Evolutionary conservation across 2,329 filamentous ascomycete species (phyloP), one percentile per base, ranked within the genome.

Genomic region (Chalaropsis thielavioides): DNA sequence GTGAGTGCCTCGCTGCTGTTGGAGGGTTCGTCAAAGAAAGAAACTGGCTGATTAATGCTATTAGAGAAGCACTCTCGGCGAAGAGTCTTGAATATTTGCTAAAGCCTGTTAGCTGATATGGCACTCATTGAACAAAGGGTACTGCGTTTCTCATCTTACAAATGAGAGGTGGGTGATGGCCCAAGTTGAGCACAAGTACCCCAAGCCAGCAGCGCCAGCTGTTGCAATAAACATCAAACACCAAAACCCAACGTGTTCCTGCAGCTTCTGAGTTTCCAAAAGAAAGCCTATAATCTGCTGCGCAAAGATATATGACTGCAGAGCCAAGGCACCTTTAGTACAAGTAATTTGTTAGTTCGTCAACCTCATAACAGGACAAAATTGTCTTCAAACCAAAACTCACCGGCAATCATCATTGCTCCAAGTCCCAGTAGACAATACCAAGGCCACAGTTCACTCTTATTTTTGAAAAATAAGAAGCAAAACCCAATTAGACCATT

Each of bases 181-280:
- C 70, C 70, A 73, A 3, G 70, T 70, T 5, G 69, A 66, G 1
- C 64, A 65, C 1, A 73, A 67, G 61, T 72, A 74, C 0, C 70
- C 68, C 10, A 74, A 44, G 0, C 72, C 72, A 15, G 72, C 69
- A 1, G 69, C 71, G 0, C 67, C 69, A 0, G 73, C 72, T 0
- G 74, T 69, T 2, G 71, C 72, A 2, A 73, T 27, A 69, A 73
- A 74, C 71, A 74, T 72, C 10, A 72, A 60, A 0, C 70, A 71
- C 73, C 72, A 74, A 31, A 73, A 73, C 2, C 70, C 61, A 46
- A 64, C 56, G 27, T 54, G 40, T 15, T 58, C 17, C 8, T 67
- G 61, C 8, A 49, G n/a, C 19, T 61, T 51, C 19, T 51, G 64
- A 15, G 63, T 58, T 43, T 40, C 27, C 1, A 60, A 35, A 22